phyloP scores from a whole-genome alignment of 2,329 filamentous ascomycete genomes.

The Cordyceps tenuipes region DNA sequence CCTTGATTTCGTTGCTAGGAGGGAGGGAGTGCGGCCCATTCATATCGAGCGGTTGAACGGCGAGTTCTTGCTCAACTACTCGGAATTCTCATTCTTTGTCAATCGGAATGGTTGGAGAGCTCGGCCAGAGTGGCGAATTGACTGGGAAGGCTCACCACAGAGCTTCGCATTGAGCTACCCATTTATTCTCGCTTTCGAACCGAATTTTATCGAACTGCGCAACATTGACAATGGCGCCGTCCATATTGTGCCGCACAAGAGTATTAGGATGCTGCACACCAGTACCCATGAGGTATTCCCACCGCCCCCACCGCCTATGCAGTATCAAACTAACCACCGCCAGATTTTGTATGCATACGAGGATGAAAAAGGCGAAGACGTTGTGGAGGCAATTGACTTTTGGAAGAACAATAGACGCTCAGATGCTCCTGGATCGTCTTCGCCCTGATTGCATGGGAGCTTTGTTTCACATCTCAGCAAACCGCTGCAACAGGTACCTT shows the following conservation, averaged over 20 bases:
- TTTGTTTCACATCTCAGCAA: neutral
- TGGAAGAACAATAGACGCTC: slow-evolving; percentile 64
- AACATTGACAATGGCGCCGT: slow-evolving; percentile 92
- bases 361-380: slow-evolving; percentile 86
- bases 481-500: neutral
- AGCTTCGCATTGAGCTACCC: slow-evolving; percentile 92
- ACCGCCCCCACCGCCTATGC: neutral
- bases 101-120: slow-evolving; percentile 98
- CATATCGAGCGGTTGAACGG: slow-evolving; percentile 96
- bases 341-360: slow-evolving; percentile 97
- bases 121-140: slow-evolving; percentile 90
- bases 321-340: slow-evolving; percentile 12
- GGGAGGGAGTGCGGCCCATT: slow-evolving; percentile 88
- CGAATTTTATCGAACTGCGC: slow-evolving; percentile 93
- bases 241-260: slow-evolving; percentile 92
- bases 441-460: neutral
- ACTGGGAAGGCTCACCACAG: slow-evolving; percentile 91
- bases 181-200: slow-evolving; percentile 94
- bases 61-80: slow-evolving; percentile 96
- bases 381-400: slow-evolving; percentile 92
- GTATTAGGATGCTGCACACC: slow-evolving; percentile 94
- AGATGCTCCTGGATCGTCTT: slow-evolving; percentile 25
- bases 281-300: slow-evolving; percentile 82
- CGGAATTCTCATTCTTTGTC: slow-evolving; percentile 98
- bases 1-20: slow-evolving; percentile 89